These are phyloP conservation scores for Oligophagozyma castellii DNA, from an alignment of 1,139 yeast species.

Conservation along the genomic window DNA sequence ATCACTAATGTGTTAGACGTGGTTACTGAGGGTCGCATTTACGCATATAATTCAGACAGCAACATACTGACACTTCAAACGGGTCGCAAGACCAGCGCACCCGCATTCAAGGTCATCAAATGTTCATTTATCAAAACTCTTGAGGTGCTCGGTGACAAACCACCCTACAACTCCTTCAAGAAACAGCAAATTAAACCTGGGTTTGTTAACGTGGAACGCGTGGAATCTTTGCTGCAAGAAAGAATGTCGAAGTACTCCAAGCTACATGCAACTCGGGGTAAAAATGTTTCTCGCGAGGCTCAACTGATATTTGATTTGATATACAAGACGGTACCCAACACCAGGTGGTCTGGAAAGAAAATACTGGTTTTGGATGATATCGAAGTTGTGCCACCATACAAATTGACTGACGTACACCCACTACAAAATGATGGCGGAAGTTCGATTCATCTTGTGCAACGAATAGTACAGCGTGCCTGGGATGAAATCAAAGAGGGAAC, in stretches of 20 bases:
- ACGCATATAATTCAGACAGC: slow-evolving; percentile 39
- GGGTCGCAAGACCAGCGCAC: slow-evolving; percentile 16
- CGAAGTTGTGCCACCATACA: slow-evolving; percentile 37
- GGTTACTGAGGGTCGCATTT: slow-evolving; percentile 44
- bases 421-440: slow-evolving; percentile 24
- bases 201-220: slow-evolving; percentile 14
- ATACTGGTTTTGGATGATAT: slow-evolving; percentile 43
- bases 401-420: slow-evolving; percentile 23
- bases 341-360: slow-evolving; percentile 33
- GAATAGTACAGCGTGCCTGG: slow-evolving; percentile 46
- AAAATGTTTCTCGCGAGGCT: slow-evolving; percentile 33
- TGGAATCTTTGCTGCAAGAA: slow-evolving; percentile 12
- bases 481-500: too few species aligned
- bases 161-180: slow-evolving; percentile 15
- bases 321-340: slow-evolving; percentile 36
- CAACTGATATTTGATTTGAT: slow-evolving; percentile 36
- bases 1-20: slow-evolving; percentile 48
- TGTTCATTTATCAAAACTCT: slow-evolving; percentile 45
- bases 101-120: slow-evolving; percentile 40
- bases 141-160: slow-evolving; percentile 30
- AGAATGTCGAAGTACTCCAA: slow-evolving; percentile 11
- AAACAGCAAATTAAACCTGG: slow-evolving; percentile 20
- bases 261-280: slow-evolving; percentile 22
- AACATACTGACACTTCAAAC: slow-evolving; percentile 28
- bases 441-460: slow-evolving; percentile 35